Percentiles rank a stretch among this genome's conserved stretches.
Conservation (phyloP, 163 green algal species). For the Scenedesmus sp. region DNA sequence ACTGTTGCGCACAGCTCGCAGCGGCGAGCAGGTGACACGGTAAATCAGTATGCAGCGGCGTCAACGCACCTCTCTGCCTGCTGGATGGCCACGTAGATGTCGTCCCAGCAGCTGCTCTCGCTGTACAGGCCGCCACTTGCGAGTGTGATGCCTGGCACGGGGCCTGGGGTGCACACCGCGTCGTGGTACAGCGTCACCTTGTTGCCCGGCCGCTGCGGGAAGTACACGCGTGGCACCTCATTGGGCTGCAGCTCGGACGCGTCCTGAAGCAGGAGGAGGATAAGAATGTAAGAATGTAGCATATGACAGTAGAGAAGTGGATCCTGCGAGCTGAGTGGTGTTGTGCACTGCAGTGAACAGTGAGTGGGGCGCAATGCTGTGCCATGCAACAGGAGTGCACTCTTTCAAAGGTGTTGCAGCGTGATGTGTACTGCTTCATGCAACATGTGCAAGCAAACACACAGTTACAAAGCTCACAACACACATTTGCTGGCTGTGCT, state of each 20-base stretch:
- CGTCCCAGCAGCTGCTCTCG: constrained; percentile 64
- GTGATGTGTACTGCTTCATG: too few relatives aligned
- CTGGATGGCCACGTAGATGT: constrained; percentile 67
- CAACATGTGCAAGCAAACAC: too few relatives aligned
- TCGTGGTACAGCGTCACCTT: constrained; percentile 74
- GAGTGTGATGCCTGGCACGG: constrained; percentile 53
- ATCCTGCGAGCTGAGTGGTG: too few relatives aligned
- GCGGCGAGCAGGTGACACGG: too few relatives aligned
- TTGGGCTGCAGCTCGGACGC: constrained; percentile 27
- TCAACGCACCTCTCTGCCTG: constrained; percentile 47
- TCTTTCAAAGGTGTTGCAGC: too few relatives aligned
- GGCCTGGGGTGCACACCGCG: constrained; percentile 51
- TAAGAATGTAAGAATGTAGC: neutral
- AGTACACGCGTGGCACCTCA: constrained; percentile 68
- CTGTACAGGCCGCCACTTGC: constrained; percentile 54
- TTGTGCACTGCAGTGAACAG: too few relatives aligned
- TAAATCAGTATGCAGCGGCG: neutral
- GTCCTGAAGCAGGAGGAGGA: constrained; percentile 19
- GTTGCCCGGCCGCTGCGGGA: constrained; percentile 70
- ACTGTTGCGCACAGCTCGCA: too few relatives aligned
- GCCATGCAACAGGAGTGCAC: too few relatives aligned
- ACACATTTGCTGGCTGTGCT: too few relatives aligned
- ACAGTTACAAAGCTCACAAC: too few relatives aligned
- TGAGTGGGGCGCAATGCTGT: too few relatives aligned
- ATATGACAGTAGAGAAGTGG: neutral